Percentiles rank a stretch among this genome's conserved stretches.
Conservation (phyloP, 2,329 filamentous ascomycete species). For the Westerdykella aurantiaca region DNA sequence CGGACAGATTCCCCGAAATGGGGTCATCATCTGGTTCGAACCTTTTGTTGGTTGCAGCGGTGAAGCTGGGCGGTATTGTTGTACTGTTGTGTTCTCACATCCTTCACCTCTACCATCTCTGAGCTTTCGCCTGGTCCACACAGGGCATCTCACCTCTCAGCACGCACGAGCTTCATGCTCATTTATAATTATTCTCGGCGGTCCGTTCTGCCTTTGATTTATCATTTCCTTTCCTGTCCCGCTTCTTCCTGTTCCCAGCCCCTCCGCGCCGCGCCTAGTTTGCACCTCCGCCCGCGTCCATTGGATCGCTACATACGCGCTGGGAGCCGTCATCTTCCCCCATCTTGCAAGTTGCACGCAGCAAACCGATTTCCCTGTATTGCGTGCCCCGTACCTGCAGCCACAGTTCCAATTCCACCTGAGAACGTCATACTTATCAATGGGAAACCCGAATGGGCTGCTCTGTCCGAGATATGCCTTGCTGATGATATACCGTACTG, state of each 20-base stretch:
- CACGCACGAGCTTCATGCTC: no score
- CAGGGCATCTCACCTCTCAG: no score
- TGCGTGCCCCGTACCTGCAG: not conserved
- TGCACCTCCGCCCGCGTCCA: constrained; percentile 15
- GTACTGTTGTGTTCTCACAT: no score
- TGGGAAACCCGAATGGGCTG: no score
- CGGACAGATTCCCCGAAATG: not conserved
- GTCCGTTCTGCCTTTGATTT: no score
- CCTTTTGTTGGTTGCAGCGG: no score
- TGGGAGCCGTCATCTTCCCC: constrained; percentile 1
- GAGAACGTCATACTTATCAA: no score
- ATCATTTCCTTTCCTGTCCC: constrained; percentile 7
- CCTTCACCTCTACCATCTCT: no score
- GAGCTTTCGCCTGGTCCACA: no score
- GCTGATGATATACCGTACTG: no score
- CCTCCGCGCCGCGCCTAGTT: constrained; percentile 26
- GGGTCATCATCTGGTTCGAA: no score
- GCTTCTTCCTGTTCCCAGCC: constrained; percentile 27
- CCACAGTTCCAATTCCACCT: not conserved
- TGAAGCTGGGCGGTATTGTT: no score
- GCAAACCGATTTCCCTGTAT: constrained; percentile 9
- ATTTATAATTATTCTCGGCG: constrained; percentile 7
- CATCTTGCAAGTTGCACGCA: constrained; percentile 12
- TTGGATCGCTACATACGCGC: constrained; percentile 21
- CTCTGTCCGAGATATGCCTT: not conserved